Base-by-base conservation (phyloP, 352 stramenopile species). In the Globisporangium irregulare region DNA sequence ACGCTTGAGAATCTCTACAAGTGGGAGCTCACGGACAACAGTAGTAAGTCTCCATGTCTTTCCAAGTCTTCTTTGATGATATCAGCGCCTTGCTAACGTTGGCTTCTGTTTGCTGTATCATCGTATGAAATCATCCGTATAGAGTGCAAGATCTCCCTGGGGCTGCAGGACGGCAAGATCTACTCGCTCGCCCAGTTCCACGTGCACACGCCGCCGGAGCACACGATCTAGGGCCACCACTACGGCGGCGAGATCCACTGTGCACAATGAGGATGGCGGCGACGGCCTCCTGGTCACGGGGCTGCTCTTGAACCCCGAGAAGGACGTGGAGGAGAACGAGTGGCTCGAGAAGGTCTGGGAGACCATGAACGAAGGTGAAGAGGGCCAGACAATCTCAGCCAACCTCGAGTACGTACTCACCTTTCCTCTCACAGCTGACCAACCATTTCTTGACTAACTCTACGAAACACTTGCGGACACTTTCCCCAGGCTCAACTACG, bases 131-230 rank as follows among this genome's bases (percentile, higher is more conserved):
- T 14, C 34, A 1, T 9, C 34, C 34, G 34, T 14, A 9, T 46
- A 58, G 80, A 76, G 48, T 90, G 82, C 67, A 88, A 83, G 62
- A 70, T 83, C 34, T 69, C 74, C 64, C 76, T 86, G 46, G 72
- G 76, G 54, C 80, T 87, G 38, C 70, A 80, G 51, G 63, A 78
- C 32, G 75, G 58, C 25, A 75, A 76, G 36, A 76, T 72, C 34
- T 90, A 88, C 58, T 68, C 71, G 46, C 67, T 91, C n/a, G 64
- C 64, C n/a, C 78, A 91, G 64, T 91, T 89, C 65, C 77, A 86
- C 62, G 63, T 82, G 36, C 77, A 84, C 69, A 50, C 71, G 5
- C 75, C 73, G 51, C 83, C 76, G 22, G 79, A 86, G 71, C 79
- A 86, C 51, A 76, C 77, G 25, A 70, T 86, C 5, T 69, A 86